Conservation (phyloP, 2,329 filamentous ascomycete species). For the Fusarium torreyae region DNA sequence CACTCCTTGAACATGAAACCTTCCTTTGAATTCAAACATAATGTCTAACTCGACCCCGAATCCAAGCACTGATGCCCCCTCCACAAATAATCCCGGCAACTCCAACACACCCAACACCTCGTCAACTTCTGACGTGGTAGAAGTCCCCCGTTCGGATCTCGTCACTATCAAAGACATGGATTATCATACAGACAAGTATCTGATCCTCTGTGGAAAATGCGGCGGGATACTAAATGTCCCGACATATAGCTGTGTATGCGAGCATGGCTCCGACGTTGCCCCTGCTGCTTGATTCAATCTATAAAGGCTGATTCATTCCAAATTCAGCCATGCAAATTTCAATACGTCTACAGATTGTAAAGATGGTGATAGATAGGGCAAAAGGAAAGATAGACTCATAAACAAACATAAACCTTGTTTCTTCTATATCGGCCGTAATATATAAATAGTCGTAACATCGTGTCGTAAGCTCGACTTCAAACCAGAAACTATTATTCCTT, state of each 20-base stretch:
- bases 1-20: neutral
- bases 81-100: neutral
- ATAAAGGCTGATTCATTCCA: neutral
- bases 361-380: neutral
- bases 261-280: conserved; percentile 26
- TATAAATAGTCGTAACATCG: conserved; percentile 48
- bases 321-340: neutral
- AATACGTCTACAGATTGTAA: neutral
- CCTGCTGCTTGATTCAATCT: conserved; percentile 23
- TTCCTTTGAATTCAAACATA: conserved; percentile 4
- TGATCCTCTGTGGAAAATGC: conserved; percentile 34
- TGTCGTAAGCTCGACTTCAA: conserved; percentile 40
- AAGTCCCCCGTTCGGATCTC: conserved; percentile 27
- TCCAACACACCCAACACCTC: conserved; percentile 5
- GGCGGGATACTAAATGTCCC: conserved; percentile 22
- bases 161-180: conserved; percentile 19
- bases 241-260: conserved; percentile 28
- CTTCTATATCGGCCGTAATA: conserved; percentile 48
- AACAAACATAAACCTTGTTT: conserved; percentile 38
- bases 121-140: conserved; percentile 26
- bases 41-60: conserved; percentile 21
- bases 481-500: conserved; percentile 27
- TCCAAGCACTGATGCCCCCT: neutral
- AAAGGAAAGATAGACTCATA: neutral
- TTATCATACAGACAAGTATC: conserved; percentile 19